These are phyloP conservation scores for Fusarium agapanthi DNA, from an alignment of 2,329 filamentous ascomycete genomes.

Conservation along the genomic window DNA sequence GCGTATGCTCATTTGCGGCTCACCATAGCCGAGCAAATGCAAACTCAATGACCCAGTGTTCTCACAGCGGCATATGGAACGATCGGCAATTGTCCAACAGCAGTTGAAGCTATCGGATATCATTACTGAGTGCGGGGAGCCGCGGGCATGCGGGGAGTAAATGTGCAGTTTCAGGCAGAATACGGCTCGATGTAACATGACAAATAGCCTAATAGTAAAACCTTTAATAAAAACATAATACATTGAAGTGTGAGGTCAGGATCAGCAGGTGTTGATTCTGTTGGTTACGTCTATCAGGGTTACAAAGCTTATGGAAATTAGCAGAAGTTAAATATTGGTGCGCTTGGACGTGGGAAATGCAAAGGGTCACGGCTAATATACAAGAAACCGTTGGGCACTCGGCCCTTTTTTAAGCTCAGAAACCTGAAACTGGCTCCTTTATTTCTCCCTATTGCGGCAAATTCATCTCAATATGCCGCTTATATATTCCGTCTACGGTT, in stretches of 20 bases:
- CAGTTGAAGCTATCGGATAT: background rate
- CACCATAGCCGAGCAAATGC: background rate
- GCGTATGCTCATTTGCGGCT: background rate
- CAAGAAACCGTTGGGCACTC: background rate
- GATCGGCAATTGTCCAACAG: background rate
- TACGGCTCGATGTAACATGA: background rate
- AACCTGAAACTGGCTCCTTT: background rate
- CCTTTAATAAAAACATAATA: background rate
- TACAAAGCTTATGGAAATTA: background rate
- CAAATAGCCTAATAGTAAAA: background rate
- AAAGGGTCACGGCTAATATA: background rate
- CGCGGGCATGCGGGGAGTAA: background rate
- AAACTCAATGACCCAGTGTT: background rate
- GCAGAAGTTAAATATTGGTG: background rate
- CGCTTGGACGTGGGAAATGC: background rate
- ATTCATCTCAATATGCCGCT: background rate
- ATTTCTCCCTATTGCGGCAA: fast-evolving
- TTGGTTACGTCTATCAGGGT: background rate
- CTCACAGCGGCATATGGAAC: background rate
- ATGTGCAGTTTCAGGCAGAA: background rate
- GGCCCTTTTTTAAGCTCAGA: background rate
- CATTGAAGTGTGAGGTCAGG: background rate
- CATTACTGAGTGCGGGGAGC: background rate
- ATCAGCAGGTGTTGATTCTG: background rate
- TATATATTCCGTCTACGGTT: fast-evolving